Evolutionary conservation across 73 alveolate genomes (phyloP).

Genomic region (Paramecium octaurelia): DNA sequence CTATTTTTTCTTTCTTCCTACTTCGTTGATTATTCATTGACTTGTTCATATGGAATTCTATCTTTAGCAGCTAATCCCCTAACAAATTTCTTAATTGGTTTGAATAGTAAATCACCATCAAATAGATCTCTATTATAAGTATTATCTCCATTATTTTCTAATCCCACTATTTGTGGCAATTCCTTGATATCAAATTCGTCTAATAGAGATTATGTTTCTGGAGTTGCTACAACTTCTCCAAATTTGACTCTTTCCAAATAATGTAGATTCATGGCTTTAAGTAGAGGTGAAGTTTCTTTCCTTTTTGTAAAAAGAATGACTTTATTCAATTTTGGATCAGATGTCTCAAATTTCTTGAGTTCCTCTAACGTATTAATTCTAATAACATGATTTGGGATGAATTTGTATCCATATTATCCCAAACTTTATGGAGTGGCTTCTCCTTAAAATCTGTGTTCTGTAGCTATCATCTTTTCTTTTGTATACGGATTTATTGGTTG

Average conservation of each 20-base stretch:
- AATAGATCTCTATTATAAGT: background rate
- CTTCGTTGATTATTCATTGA: background rate
- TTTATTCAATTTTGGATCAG: constrained; percentile 7
- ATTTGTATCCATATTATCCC: constrained; percentile 19
- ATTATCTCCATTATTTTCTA: constrained; percentile 22
- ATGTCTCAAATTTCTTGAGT: background rate
- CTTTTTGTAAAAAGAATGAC: constrained; percentile 25
- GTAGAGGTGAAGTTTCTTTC: background rate
- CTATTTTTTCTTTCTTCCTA: background rate
- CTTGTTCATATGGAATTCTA: constrained; percentile 16
- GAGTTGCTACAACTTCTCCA: constrained; percentile 4
- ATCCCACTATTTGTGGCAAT: background rate
- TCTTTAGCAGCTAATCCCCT: background rate
- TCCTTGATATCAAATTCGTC: constrained; percentile 40
- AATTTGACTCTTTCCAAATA: constrained; percentile 7
- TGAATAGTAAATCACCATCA: background rate
- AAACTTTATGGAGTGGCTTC: background rate
- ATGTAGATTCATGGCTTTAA: background rate
- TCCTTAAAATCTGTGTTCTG: constrained; percentile 40
- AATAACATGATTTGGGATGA: constrained; percentile 1
- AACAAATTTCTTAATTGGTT: constrained; percentile 6
- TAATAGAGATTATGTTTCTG: background rate
- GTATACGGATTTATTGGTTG: background rate
- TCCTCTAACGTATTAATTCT: background rate
- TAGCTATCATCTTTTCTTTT: constrained; percentile 8